Evolutionary conservation across 2,329 filamentous ascomycete genomes (phyloP).

Genomic region (Colletotrichum horii): DNA sequence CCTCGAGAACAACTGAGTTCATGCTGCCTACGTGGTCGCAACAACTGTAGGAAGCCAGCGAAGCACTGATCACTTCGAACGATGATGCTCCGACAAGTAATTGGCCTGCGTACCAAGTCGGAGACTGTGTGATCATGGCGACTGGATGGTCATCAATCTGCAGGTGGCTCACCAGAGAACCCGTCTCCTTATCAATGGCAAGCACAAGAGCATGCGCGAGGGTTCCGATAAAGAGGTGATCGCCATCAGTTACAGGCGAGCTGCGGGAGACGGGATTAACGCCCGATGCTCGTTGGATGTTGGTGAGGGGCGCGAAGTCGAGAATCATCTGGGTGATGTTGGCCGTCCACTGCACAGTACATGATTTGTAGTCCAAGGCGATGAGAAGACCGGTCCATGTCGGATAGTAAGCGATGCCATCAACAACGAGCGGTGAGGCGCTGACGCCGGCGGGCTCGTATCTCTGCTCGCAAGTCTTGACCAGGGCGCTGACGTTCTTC

Average conservation of each 20-base stretch:
- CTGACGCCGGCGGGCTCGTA: neutral
- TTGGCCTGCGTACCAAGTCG: neutral
- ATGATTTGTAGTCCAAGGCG: slow-evolving; percentile 33
- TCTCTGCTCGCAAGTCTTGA: neutral
- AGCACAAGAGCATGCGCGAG: neutral
- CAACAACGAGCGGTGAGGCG: slow-evolving; percentile 14
- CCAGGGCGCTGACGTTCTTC: neutral
- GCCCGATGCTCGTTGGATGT: neutral
- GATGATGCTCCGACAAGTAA: neutral
- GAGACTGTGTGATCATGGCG: neutral
- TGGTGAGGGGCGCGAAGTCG: neutral
- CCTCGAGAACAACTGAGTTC: neutral
- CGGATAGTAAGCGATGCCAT: slow-evolving; percentile 30
- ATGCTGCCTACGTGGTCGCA: neutral
- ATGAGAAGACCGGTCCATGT: slow-evolving; percentile 34
- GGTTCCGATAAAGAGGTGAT: neutral
- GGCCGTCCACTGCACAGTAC: neutral
- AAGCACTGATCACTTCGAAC: neutral
- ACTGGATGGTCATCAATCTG: neutral
- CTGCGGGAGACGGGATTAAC: neutral
- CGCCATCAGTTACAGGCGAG: neutral
- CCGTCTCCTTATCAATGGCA: neutral
- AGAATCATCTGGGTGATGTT: neutral
- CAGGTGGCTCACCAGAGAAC: neutral
- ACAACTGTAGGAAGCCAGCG: neutral